These are phyloP conservation scores for Cicer yamashitae DNA, from an alignment of 306 rosid genomes.

Conservation along the genomic window DNA sequence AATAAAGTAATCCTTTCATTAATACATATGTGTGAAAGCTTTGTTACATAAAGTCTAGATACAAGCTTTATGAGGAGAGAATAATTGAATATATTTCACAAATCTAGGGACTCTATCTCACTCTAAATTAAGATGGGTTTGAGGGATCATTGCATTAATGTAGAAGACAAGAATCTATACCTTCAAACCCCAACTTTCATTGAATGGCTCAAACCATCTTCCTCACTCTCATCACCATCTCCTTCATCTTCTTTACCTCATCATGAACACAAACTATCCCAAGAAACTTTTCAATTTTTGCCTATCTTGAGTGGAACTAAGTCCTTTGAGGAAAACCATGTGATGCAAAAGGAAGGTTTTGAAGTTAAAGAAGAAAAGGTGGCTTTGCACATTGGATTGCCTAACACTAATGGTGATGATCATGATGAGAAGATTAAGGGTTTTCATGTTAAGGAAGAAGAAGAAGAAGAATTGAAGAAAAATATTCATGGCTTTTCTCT, in stretches of 20 bases:
- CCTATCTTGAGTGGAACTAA: constrained; percentile 53
- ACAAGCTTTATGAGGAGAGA: constrained; percentile 55
- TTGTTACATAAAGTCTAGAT: constrained; percentile 55
- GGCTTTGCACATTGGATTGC: constrained; percentile 88
- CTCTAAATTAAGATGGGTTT: constrained; percentile 62
- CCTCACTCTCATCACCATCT: constrained; percentile 43
- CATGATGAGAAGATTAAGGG: constrained; percentile 42
- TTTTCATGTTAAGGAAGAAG: constrained; percentile 55
- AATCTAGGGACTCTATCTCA: constrained; percentile 36
- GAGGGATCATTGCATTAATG: constrained; percentile 56
- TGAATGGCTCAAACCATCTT: constrained; percentile 90
- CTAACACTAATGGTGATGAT: constrained; percentile 46
- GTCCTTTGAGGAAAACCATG: constrained; percentile 50
- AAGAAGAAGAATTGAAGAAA: constrained; percentile 47
- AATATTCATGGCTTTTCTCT: constrained; percentile 52
- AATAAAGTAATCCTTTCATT: constrained; percentile 45
- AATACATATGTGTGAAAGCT: constrained; percentile 46
- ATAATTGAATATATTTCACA: constrained; percentile 45
- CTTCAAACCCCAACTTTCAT: constrained; percentile 83
- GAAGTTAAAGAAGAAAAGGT: constrained; percentile 63
- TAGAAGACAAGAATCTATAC: constrained; percentile 53
- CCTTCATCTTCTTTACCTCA: constrained; percentile 44
- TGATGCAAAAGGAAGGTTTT: constrained; percentile 49
- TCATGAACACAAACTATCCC: constrained; percentile 14
- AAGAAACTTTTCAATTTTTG: constrained; percentile 65